Base-by-base conservation (phyloP, 441 rosid species). In the Erysimum pusillum region DNA sequence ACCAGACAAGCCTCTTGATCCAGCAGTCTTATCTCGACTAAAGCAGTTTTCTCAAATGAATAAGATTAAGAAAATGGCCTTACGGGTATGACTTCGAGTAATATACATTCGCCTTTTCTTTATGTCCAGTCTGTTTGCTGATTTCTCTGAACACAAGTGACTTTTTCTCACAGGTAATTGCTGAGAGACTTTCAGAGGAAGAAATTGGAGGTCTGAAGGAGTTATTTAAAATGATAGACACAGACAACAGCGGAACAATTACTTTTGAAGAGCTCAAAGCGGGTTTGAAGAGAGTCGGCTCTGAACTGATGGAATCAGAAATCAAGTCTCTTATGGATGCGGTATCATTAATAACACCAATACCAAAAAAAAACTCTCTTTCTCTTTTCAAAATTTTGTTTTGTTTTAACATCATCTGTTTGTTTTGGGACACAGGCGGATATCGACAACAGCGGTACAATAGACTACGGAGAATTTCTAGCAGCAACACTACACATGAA, bases 121-220 rank as follows among this genome's bases (percentile, higher is more conserved):
- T n/a, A n/a, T n/a, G n/a, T n/a, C n/a, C n/a, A n/a, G n/a, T n/a
- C n/a, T n/a, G n/a, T n/a, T n/a, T n/a, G n/a, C n/a, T n/a, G n/a
- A n/a, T n/a, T n/a, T n/a, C n/a, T n/a, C n/a, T n/a, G n/a, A n/a
- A n/a, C n/a, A n/a, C n/a, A n/a, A n/a, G n/a, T n/a, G n/a, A n/a
- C n/a, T n/a, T n/a, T n/a, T n/a, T n/a, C n/a, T n/a, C n/a, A n/a
- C n/a, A n/a, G 98, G 98, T 93, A 22, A 91, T 93, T 32, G 97
- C 98, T 53, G 98, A 93, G 81, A 86, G 96, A 66, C 91, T 93
- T 61, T 93, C 98, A 0, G 97, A 91, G 69, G 98, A 93, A 87
- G 98, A 93, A 71, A 93, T 93, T 38, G 97, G 94, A 41, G 98
- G 98, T 9, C 79, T 93, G 71, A 91, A 82, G 77, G 96, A 91